Evolutionary conservation across 257 asterid species (phyloP).

Genomic region (Solanum commersonii): DNA sequence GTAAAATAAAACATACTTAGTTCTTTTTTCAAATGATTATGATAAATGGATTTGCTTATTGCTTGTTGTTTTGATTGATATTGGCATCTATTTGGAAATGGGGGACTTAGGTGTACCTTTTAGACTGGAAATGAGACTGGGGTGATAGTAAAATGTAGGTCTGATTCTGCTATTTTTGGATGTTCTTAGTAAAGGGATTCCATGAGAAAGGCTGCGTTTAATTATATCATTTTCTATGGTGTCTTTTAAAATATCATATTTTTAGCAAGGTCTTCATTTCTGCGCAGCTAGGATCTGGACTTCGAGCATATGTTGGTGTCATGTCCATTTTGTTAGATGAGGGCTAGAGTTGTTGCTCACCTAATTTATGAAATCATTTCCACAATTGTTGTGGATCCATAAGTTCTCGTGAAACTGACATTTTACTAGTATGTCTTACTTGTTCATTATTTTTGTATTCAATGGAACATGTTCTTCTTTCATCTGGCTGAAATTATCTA

Average conservation of each 20-base stretch:
- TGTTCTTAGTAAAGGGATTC: background rate
- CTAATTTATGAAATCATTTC: background rate
- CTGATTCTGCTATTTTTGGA: background rate
- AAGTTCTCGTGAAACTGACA: background rate
- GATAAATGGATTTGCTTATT: background rate
- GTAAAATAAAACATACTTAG: background rate
- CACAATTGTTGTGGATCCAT: background rate
- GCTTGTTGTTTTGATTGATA: background rate
- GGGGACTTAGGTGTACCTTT: background rate
- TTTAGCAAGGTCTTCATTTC: background rate
- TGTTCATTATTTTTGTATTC: background rate
- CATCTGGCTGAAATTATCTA: background rate
- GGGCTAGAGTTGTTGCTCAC: background rate
- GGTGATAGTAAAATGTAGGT: background rate
- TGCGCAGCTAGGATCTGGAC: background rate
- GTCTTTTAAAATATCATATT: background rate
- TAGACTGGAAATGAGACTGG: background rate
- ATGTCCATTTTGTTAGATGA: background rate
- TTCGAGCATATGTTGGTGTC: background rate
- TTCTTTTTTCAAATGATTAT: background rate
- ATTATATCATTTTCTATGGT: background rate
- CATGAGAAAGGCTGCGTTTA: background rate
- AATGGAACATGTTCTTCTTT: background rate
- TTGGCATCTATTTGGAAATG: background rate
- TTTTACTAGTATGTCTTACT: background rate